Evolutionary conservation across 2,329 filamentous ascomycete genomes (phyloP).

Genomic region (Ciborinia camelliae): DNA sequence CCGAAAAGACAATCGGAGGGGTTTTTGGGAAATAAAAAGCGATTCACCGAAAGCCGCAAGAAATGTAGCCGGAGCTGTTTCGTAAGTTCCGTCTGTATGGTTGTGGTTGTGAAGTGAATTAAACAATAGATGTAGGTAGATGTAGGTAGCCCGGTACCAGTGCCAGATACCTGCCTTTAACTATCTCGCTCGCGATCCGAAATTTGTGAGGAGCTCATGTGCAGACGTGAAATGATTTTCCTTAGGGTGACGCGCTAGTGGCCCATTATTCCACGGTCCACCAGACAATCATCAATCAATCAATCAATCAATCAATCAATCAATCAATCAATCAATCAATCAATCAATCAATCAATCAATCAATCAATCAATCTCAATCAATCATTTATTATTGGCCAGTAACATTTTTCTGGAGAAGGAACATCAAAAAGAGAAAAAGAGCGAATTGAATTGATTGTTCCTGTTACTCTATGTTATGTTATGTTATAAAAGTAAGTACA

Average conservation of each 20-base stretch:
- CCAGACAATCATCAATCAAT: no score
- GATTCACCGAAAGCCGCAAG: background rate
- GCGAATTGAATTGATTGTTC: no score
- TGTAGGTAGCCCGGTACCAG: no score
- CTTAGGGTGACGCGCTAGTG: conserved; percentile 10
- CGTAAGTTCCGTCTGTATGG: background rate
- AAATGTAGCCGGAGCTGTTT: background rate
- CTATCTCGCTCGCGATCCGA: background rate
- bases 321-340: no score
- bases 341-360: no score
- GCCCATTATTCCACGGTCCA: background rate
- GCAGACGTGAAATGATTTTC: background rate
- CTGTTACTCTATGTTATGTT: no score
- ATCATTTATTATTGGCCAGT: background rate
- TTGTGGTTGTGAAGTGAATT: background rate
- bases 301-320: no score
- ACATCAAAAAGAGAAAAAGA: background rate
- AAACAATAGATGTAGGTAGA: background rate
- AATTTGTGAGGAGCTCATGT: background rate
- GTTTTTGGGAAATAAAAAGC: background rate
- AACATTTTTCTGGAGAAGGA: background rate
- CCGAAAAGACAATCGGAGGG: background rate
- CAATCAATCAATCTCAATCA: background rate
- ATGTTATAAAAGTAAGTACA: no score
- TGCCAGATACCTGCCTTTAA: no score